Evolutionary conservation across 257 asterid species (phyloP).

Genomic region (Gentiana dahurica): DNA sequence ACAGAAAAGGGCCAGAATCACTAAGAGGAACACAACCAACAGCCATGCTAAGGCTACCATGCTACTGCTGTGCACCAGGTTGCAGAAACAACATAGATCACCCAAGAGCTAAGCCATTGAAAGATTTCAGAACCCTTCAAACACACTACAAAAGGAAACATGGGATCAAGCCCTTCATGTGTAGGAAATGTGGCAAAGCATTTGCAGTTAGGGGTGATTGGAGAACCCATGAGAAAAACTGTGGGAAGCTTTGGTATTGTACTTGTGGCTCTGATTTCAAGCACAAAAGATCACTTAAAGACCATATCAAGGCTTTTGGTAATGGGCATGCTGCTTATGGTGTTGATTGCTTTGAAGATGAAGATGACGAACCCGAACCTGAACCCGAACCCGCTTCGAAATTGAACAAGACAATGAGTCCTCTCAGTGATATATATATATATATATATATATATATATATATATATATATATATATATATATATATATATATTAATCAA

Average conservation of each 20-base stretch:
- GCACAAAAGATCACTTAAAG: conserved; percentile 42
- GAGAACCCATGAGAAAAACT: conserved; percentile 44
- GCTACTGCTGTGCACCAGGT: conserved; percentile 38
- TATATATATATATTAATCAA: too few species aligned
- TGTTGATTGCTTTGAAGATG: conserved; percentile 32
- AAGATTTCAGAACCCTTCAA: conserved; percentile 40
- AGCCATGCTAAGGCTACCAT: conserved; percentile 40
- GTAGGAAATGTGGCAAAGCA: conserved; percentile 40
- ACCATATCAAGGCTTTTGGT: conserved; percentile 39
- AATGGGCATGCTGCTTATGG: conserved; percentile 36
- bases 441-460: too few species aligned
- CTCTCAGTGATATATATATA: conserved; percentile 7
- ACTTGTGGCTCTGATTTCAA: conserved; percentile 43
- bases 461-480: too few species aligned
- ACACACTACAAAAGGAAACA: conserved; percentile 40
- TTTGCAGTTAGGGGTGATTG: conserved; percentile 46
- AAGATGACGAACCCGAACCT: conserved; percentile 24
- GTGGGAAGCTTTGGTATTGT: conserved; percentile 45
- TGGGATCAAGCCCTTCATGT: conserved; percentile 38
- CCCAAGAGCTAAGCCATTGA: conserved; percentile 35
- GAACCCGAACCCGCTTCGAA: conserved; percentile 35
- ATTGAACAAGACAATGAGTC: conserved; percentile 35
- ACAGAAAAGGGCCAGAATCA: conserved; percentile 41
- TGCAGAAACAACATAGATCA: conserved; percentile 44
- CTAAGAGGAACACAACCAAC: conserved; percentile 42